These are phyloP conservation scores for Rhizopus stolonifer DNA, from an alignment of 371 early-diverging fungal species.

Conservation along the genomic window DNA sequence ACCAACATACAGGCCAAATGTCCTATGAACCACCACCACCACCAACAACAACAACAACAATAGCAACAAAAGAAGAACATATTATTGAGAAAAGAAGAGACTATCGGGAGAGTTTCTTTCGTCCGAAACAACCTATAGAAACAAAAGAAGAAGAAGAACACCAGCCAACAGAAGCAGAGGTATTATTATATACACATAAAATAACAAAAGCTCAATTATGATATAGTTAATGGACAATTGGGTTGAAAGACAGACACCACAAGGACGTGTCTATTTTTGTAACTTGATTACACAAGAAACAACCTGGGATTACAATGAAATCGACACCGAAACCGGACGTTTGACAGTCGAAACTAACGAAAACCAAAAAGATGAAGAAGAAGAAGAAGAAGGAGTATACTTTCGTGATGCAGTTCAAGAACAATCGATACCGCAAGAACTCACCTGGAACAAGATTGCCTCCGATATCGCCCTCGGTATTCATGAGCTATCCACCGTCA, in stretches of 20 bases:
- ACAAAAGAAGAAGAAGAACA: background rate
- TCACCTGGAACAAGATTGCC: constrained; percentile 36
- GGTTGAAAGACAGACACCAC: constrained; percentile 57
- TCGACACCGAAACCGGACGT: constrained; percentile 40
- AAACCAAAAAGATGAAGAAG: background rate
- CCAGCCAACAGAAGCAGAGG: background rate
- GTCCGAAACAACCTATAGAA: constrained; percentile 1
- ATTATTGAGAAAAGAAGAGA: background rate
- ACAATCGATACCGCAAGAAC: constrained; percentile 2
- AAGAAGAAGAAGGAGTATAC: constrained; percentile 4
- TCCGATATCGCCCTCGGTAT: constrained; percentile 64
- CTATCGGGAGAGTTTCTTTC: constrained; percentile 5
- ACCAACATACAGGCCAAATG: constrained; percentile 35
- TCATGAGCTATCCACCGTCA: constrained; percentile 58
- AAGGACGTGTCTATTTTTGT: constrained; percentile 74
- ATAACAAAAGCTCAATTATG: background rate
- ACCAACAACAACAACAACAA: constrained; percentile 19
- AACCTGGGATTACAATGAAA: constrained; percentile 61
- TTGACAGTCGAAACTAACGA: constrained; percentile 23
- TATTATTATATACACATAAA: too few relatives aligned
- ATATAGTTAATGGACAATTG: constrained; percentile 43
- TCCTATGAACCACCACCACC: constrained; percentile 31
- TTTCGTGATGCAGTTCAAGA: background rate
- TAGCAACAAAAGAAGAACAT: constrained; percentile 1
- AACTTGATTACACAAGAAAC: constrained; percentile 80